A percentile compares a stretch with the other conserved stretches of the same genome.
Evolutionary conservation across 805 yeast genomes (phyloP).

Genomic region (Blastobotrys americana): DNA sequence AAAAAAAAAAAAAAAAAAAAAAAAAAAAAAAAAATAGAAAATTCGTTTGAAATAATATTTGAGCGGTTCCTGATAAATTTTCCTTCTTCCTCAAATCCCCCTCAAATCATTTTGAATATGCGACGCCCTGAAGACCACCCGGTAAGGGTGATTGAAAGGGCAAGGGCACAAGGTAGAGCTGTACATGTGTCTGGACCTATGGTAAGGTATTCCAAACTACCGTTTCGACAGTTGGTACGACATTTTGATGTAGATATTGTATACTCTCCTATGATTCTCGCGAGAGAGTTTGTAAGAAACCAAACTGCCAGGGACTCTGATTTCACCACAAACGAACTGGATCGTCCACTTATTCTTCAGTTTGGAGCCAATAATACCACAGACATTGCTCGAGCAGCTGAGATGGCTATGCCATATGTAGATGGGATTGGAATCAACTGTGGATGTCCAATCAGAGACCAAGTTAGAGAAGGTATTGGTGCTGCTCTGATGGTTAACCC

Average conservation of each 20-base stretch:
- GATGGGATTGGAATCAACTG: constrained; percentile 95
- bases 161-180: constrained; percentile 41
- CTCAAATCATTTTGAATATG: constrained; percentile 1
- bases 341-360: constrained; percentile 74
- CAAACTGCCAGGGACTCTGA: constrained; percentile 74
- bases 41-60: background rate
- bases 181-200: constrained; percentile 82
- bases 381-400: constrained; percentile 75
- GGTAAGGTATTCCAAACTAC: constrained; percentile 93
- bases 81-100: background rate
- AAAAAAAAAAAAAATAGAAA: too few species aligned
- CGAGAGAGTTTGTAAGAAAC: constrained; percentile 88
- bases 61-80: background rate
- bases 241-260: constrained; percentile 73
- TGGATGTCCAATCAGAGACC: constrained; percentile 96
- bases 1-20: too few species aligned
- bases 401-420: constrained; percentile 81
- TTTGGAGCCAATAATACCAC: constrained; percentile 81
- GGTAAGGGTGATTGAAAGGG: constrained; percentile 44
- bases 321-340: constrained; percentile 69
- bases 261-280: constrained; percentile 93
- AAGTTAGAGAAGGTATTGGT: constrained; percentile 92
- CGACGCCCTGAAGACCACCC: constrained; percentile 47
- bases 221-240: constrained; percentile 75
- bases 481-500: constrained; percentile 88